phyloP scores from a whole-genome alignment of 768 basidiomycete species.

The Coprinellus aureogranulatus region DNA sequence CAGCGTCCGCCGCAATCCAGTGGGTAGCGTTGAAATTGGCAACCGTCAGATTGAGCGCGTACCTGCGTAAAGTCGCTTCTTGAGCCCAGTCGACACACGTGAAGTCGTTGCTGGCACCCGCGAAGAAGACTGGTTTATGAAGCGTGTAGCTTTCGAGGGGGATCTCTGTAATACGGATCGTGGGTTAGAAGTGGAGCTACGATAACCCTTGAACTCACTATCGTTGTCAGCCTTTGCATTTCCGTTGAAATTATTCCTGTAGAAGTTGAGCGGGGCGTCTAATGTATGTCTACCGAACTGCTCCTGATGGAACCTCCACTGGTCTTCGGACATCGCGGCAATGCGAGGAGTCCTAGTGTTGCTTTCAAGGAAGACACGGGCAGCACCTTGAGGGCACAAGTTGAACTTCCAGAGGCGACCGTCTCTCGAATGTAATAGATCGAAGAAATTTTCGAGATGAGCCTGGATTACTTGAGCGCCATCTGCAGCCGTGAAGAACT shows the following conservation, averaged over 20 bases:
- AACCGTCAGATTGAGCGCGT: slow-evolving; percentile 27
- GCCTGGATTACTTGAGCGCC: slow-evolving; percentile 33
- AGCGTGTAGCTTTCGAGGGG: slow-evolving; percentile 24
- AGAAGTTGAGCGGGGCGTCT: slow-evolving; percentile 32
- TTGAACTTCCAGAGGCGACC: slow-evolving; percentile 4
- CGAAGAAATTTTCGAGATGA: slow-evolving; percentile 38
- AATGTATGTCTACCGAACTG: slow-evolving; percentile 27
- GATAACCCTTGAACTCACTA: not conserved
- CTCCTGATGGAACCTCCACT: slow-evolving; percentile 22
- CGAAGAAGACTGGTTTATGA: slow-evolving; percentile 35
- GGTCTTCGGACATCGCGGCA: not conserved
- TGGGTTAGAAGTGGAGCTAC: too few relatives aligned
- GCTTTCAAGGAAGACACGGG: slow-evolving; percentile 14
- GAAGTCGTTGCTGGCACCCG: slow-evolving; percentile 27
- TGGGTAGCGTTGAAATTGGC: slow-evolving; percentile 33
- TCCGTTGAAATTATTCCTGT: slow-evolving; percentile 22
- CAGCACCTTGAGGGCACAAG: slow-evolving; percentile 11
- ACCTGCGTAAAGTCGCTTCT: slow-evolving; percentile 8
- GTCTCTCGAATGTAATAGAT: slow-evolving; percentile 23
- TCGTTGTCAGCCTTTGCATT: slow-evolving; percentile 27
- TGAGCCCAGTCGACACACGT: slow-evolving; percentile 19
- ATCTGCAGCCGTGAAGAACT: slow-evolving; percentile 33
- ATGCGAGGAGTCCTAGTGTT: not conserved
- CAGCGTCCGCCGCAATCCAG: slow-evolving; percentile 31
- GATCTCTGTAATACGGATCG: slow-evolving; percentile 8